Evolutionary conservation across 1,284 basidiomycete genomes (phyloP).

Genomic region (Ustilago loliicola): DNA sequence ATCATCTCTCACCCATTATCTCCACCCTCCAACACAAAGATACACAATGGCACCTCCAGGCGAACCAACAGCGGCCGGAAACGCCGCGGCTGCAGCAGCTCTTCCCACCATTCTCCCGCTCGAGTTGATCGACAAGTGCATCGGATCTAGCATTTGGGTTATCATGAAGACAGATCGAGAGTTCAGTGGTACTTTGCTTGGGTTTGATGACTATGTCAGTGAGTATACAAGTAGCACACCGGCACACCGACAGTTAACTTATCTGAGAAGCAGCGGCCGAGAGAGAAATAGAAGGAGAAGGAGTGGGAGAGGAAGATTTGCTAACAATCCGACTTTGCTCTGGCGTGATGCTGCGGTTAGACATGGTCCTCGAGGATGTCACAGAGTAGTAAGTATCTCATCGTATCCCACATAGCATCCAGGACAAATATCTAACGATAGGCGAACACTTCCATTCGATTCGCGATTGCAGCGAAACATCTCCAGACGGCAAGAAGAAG

Average conservation of each 20-base stretch:
- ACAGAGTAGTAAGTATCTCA: slow-evolving; percentile 84
- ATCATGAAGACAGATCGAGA: slow-evolving; percentile 70
- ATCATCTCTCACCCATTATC: neutral
- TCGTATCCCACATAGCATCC: neutral
- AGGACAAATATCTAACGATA: neutral
- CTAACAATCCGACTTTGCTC: neutral
- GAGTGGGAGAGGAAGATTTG: neutral
- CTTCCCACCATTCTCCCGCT: slow-evolving; percentile 65
- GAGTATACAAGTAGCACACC: slow-evolving; percentile 73
- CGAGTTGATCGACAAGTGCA: slow-evolving; percentile 70
- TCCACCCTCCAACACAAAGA: neutral
- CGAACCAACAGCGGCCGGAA: slow-evolving; percentile 42
- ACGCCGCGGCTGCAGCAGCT: slow-evolving; percentile 43
- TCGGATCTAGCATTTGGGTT: slow-evolving; percentile 71
- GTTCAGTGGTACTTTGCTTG: slow-evolving; percentile 87
- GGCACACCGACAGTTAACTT: neutral
- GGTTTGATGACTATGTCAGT: slow-evolving; percentile 99
- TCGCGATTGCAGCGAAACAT: slow-evolving; percentile 79
- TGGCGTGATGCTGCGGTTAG: slow-evolving; percentile 72
- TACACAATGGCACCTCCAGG: slow-evolving; percentile 45
- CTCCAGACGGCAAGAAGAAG: slow-evolving; percentile 83
- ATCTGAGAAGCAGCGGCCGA: neutral
- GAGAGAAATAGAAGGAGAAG: neutral
- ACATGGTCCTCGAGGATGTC: slow-evolving; percentile 98
- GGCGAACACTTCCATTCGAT: neutral